Base-by-base conservation (phyloP, 805 yeast genomes). In the Saccharomyces kudriavzevii region DNA sequence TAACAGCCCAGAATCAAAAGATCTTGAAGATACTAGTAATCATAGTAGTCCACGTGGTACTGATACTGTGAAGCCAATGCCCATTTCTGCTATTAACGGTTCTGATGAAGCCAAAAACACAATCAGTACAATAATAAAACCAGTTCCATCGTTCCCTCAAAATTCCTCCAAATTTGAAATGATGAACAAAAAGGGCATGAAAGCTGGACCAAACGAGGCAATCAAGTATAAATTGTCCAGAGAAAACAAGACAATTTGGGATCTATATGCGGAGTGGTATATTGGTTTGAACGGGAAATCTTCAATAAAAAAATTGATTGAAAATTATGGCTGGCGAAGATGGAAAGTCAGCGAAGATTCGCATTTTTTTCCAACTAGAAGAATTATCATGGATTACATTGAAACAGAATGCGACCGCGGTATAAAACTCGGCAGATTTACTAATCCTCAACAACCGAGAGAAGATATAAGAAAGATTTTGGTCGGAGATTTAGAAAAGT, bases 291-390 rank as follows among this genome's bases (percentile, higher is more conserved):
- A 65, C 48, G 70, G 70, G 10, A 61, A 66, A 47, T 59, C 60
- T 27, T 61, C 74, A 6, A 66, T 70, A 20, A 63, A 63, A 35
- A 60, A 59, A 20, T 50, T 70, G 49, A 70, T 70, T 29, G 67
- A 69, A 46, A 64, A 59, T 11, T 69, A 65, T 54, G 74, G 74
- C 5, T 67, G 66, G 64, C 61, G 74, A 50, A 61, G 71, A 14
- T 70, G 74, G 74, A 70, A 70, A 54, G 74, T 70, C 2, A 63
- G 65, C 31, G 72, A 69, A 9, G 74, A 70, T 55, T 70, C 74
- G 0, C 74, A 70, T 57, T 70, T 70, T 49, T 70, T 70, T 46
- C 74, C 74, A 4, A 70, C 72, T 9, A 62, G 74, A 52, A 61
- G 71, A 51, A 66, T 69, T n/a, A 69, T 70, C 14, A 69, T 70